Evolutionary conservation across 768 basidiomycete species (phyloP).

Genomic region (Mycena venus): DNA sequence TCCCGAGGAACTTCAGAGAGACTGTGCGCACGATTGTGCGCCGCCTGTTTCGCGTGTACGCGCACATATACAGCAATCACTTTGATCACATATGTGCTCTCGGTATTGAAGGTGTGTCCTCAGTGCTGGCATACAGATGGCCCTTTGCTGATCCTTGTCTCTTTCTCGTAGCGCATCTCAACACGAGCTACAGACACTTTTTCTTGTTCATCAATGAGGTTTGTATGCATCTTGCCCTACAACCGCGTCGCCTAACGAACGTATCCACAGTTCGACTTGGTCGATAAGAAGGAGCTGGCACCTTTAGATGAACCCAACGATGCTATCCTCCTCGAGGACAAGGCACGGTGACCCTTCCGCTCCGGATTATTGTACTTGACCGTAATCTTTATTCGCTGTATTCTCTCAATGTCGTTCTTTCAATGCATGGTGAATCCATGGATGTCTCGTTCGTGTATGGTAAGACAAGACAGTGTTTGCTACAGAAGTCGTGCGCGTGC

Average conservation of each 20-base stretch:
- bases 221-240: constrained; percentile 42
- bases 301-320: constrained; percentile 96
- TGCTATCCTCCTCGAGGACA: constrained; percentile 78
- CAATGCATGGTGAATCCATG: not conserved
- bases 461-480: constrained; percentile 24
- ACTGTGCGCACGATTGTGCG: constrained; percentile 94
- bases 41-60: constrained; percentile 96
- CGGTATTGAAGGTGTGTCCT: constrained; percentile 91
- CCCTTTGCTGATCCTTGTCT: not conserved
- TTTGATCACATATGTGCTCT: constrained; percentile 99
- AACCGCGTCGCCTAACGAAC: constrained; percentile 18
- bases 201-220: constrained; percentile 98
- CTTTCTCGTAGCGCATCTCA: constrained; percentile 83
- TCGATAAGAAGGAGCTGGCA: constrained; percentile 97
- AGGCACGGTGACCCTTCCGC: constrained; percentile 53
- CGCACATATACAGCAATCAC: constrained; percentile 98
- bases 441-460: constrained; percentile 30
- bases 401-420: not conserved
- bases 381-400: constrained; percentile 20
- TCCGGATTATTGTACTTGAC: not conserved
- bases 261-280: constrained; percentile 80
- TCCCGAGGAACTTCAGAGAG: constrained; percentile 90
- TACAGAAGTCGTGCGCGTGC: constrained; percentile 27
- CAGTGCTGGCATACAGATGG: not conserved
- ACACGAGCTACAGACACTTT: constrained; percentile 98